Percentiles rank a stretch among this genome's conserved stretches.
Conservation (phyloP, 2,329 filamentous ascomycete species). For the Penicillium sp. region DNA sequence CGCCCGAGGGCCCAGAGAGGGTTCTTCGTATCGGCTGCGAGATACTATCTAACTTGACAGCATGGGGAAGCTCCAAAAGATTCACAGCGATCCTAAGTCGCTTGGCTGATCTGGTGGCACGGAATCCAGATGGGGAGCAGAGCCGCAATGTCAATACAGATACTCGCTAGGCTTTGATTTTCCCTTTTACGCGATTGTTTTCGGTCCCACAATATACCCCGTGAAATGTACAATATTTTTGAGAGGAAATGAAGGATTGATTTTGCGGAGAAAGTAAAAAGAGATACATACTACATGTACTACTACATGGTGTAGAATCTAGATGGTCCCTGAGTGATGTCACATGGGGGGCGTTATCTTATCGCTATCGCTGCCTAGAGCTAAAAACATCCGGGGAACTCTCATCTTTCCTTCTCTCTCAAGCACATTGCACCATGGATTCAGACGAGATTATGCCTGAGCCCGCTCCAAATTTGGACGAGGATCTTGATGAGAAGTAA, state of each 20-base stretch:
- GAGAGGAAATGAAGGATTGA: background rate
- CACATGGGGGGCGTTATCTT: conserved; percentile 17
- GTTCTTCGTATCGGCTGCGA: conserved; percentile 43
- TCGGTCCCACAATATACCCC: background rate
- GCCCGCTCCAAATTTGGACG: conserved; percentile 13
- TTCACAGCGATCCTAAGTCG: conserved; percentile 34
- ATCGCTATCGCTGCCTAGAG: conserved; percentile 2
- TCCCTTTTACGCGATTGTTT: background rate
- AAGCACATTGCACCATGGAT: conserved; percentile 26
- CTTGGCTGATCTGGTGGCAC: conserved; percentile 28
- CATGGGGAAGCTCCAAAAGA: conserved; percentile 39
- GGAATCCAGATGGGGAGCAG: conserved; percentile 5
- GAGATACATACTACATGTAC: background rate
- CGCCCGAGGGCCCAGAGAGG: conserved; percentile 37
- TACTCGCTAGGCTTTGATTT: background rate
- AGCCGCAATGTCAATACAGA: conserved; percentile 1
- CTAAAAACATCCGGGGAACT: conserved; percentile 1
- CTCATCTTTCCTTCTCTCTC: background rate
- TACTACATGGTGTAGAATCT: too few relatives aligned
- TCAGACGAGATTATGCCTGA: conserved; percentile 26
- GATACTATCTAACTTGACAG: conserved; percentile 32
- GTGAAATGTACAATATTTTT: conserved; percentile 1
- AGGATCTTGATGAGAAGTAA: conserved; percentile 36
- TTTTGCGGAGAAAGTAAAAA: background rate
- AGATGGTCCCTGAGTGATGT: conserved; percentile 18